Evolutionary conservation across 768 basidiomycete genomes (phyloP), one percentile per base, ranked within the genome.

Genomic region (Cystobasidium onofrii): DNA sequence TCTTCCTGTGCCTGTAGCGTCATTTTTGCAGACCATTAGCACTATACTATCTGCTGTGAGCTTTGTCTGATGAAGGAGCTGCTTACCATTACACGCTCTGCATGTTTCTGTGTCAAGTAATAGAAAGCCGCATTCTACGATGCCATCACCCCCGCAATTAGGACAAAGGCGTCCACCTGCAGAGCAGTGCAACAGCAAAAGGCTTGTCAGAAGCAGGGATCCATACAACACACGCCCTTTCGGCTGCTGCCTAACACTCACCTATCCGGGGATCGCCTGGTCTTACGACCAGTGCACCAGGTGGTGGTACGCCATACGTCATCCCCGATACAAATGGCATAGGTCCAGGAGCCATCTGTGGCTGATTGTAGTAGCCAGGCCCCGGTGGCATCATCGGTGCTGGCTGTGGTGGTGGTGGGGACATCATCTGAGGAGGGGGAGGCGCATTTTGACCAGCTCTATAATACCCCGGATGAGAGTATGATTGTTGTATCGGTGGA

Each of bases 251-350:
- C 57, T 20, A 39, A 6, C 4, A 54, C 52, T 43, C 64, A 52
- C 69, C 69, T 1, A 71, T 71, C 29, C 69, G 52, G 20, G 69
- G 69, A 41, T 71, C 69, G 15, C 69, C 69, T 23, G 69, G 69
- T 18, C 44, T 54, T n/a, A 71, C 69, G 20, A 71, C 55, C 27
- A 71, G 55, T 23, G 69, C 50, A 34, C 69, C 69, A 34, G 50
- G 69, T 34, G 69, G 69, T 9, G 69, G 69, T 43, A 20, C 4
- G 12, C 54, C 69, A 23, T 33, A 57, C 7, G 12, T 60, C 57
- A 60, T 60, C 4, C 57, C 57, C 31, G 57, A 60, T 20, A 60
- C 57, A 13, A 27, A 60, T 7, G 57, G 57, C 25, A 60, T 60
- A 3, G 25, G 57, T 29, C 33, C 29, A 29, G 57, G 57, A 60